Conservation (phyloP, 2,329 filamentous ascomycete genomes). For the Pseudocercospora crystallina region DNA sequence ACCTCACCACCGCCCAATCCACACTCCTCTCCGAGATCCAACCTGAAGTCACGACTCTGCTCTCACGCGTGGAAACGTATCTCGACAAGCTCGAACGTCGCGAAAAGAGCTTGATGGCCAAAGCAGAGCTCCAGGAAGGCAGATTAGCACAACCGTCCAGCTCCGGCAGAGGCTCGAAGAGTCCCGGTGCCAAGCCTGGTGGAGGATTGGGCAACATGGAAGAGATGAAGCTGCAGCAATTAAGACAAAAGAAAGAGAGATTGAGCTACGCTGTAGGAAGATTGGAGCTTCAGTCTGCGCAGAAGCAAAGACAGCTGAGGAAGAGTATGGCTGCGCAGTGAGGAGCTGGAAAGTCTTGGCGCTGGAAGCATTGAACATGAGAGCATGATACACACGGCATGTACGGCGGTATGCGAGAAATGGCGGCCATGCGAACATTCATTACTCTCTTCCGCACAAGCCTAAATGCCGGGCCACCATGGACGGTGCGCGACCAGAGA, state of each 20-base stretch:
- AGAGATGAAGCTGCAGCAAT: conserved; percentile 61
- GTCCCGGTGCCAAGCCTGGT: conserved; percentile 21
- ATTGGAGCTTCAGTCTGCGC: conserved; percentile 80
- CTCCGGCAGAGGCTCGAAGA: conserved; percentile 24
- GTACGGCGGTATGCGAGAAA: too few species aligned
- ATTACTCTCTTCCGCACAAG: too few species aligned
- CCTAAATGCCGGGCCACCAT: too few species aligned
- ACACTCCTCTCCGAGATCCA: conserved; percentile 84
- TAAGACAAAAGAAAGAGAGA: conserved; percentile 79
- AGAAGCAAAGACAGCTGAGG: conserved; percentile 69
- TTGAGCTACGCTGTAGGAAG: conserved; percentile 84
- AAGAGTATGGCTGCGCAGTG: conserved; percentile 65
- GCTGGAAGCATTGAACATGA: too few species aligned
- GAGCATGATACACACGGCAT: too few species aligned
- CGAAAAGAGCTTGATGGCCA: conserved; percentile 79
- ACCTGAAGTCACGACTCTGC: conserved; percentile 77
- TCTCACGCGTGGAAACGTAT: conserved; percentile 78
- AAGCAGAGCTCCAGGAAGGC: conserved; percentile 79
- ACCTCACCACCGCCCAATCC: conserved; percentile 77
- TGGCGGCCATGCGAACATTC: too few species aligned
- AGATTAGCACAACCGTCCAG: conserved; percentile 47
- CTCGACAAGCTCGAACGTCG: conserved; percentile 79
- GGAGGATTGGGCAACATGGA: conserved; percentile 47
- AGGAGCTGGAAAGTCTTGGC: background rate
- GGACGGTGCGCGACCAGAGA: too few species aligned